Percentiles rank a stretch among this genome's conserved stretches.
These are phyloP conservation scores for Rhizopus microsporus DNA, from an alignment of 371 early-diverging fungal species.

Conservation along the genomic window DNA sequence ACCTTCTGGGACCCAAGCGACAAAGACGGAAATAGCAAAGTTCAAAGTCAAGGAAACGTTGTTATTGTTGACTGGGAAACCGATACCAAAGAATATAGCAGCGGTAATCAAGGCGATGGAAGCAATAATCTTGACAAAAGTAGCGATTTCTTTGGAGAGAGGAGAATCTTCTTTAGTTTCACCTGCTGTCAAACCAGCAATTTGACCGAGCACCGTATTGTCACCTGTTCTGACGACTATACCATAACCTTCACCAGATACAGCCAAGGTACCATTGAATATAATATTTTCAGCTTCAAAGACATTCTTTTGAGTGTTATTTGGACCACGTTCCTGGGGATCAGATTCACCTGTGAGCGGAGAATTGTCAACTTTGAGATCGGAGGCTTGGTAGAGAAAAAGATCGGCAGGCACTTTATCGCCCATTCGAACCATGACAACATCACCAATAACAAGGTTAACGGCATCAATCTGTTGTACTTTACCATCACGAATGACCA, in stretches of 20 bases:
- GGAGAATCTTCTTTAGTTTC: constrained; percentile 75
- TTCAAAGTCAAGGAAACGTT: constrained; percentile 71
- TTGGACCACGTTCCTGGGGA: constrained; percentile 75
- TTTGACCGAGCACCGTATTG: constrained; percentile 90
- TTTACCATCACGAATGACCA: constrained; percentile 75
- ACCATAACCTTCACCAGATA: constrained; percentile 89
- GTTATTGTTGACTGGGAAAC: constrained; percentile 57
- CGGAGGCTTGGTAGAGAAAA: constrained; percentile 67
- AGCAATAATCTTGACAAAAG: constrained; percentile 87
- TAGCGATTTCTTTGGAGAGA: constrained; percentile 71
- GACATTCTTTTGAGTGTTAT: constrained; percentile 69
- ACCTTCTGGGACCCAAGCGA: constrained; percentile 91
- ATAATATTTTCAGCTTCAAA: constrained; percentile 90
- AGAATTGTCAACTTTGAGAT: constrained; percentile 96
- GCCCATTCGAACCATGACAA: constrained; percentile 86
- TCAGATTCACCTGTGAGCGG: constrained; percentile 96
- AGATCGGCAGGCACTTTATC: constrained; percentile 96
- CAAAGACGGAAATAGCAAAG: constrained; percentile 90
- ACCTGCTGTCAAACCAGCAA: constrained; percentile 83
- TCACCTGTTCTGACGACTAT: constrained; percentile 93
- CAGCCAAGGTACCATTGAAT: constrained; percentile 87
- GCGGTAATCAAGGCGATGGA: constrained; percentile 75
- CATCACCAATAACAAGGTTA: constrained; percentile 85
- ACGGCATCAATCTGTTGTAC: constrained; percentile 63
- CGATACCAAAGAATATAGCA: constrained; percentile 82